phyloP scores from a whole-genome alignment of 768 basidiomycete genomes.

The Leccinum olivaceopallidum region DNA sequence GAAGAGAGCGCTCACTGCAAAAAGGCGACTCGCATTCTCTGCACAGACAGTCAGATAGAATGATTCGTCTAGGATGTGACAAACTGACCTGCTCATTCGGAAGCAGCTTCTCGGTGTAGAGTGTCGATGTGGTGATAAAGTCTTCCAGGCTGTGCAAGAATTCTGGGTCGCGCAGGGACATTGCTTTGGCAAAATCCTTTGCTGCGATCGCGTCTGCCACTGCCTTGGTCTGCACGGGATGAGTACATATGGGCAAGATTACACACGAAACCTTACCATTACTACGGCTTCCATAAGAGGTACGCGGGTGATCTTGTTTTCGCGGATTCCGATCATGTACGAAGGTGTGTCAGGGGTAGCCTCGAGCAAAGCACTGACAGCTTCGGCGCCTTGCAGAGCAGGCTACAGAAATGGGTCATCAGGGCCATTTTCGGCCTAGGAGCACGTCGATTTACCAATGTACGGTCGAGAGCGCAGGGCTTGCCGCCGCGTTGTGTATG shows the following conservation, averaged over 20 bases:
- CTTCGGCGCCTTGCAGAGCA: constrained; percentile 94
- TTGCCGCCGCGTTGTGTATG: constrained; percentile 96
- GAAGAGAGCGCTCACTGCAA: constrained; percentile 65
- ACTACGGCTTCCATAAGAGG: constrained; percentile 93
- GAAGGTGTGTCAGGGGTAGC: constrained; percentile 89
- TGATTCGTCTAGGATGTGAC: neutral
- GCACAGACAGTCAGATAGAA: constrained; percentile 13
- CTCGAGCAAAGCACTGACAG: constrained; percentile 84
- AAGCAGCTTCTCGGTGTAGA: constrained; percentile 55
- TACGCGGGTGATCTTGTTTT: constrained; percentile 93
- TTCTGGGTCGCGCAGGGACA: constrained; percentile 89
- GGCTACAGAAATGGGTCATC: constrained; percentile 52
- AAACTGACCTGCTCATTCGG: constrained; percentile 47
- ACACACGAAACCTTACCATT: constrained; percentile 49
- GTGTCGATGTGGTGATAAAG: constrained; percentile 72
- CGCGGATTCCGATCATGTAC: constrained; percentile 95
- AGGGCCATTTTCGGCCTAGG: constrained; percentile 1
- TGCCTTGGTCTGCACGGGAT: constrained; percentile 66
- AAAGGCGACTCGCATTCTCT: constrained; percentile 80
- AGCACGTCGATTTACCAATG: constrained; percentile 58
- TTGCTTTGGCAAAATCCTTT: constrained; percentile 84
- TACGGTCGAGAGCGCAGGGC: constrained; percentile 92
- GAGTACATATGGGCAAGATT: constrained; percentile 3
- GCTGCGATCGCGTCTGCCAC: constrained; percentile 80
- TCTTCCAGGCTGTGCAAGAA: constrained; percentile 85